Percentiles rank a stretch among this genome's conserved stretches.
These are phyloP conservation scores for Candida boleticola DNA, from an alignment of 805 yeast species.

Conservation along the genomic window DNA sequence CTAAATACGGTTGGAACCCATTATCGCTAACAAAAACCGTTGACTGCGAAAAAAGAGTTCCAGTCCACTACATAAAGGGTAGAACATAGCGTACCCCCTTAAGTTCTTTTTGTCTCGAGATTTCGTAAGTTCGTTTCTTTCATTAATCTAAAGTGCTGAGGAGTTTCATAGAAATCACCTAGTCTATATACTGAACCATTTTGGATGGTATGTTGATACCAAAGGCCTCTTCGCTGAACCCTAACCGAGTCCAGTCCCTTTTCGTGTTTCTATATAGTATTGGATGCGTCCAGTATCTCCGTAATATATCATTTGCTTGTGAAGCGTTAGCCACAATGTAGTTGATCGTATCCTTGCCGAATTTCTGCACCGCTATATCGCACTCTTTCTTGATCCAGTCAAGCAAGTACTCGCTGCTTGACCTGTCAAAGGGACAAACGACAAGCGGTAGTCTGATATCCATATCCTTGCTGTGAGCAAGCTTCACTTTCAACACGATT, in stretches of 20 bases:
- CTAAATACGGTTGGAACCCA: too few relatives aligned
- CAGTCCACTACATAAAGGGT: too few relatives aligned
- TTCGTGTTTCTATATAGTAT: conserved; percentile 26
- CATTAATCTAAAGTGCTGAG: too few relatives aligned
- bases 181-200: conserved; percentile 27
- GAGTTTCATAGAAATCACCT: too few relatives aligned
- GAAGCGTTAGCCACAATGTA: conserved; percentile 18
- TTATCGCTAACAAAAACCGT: too few relatives aligned
- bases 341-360: conserved; percentile 31
- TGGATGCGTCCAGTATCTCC: conserved; percentile 24
- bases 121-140: too few relatives aligned
- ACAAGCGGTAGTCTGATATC: conserved; percentile 51
- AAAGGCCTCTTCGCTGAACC: conserved; percentile 34
- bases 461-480: conserved; percentile 48
- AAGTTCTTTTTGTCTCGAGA: too few relatives aligned
- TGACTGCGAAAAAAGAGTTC: too few relatives aligned
- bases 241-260: conserved; percentile 39
- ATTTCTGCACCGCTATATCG: conserved; percentile 37
- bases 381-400: conserved; percentile 55
- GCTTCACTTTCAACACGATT: conserved; percentile 46
- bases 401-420: conserved; percentile 47
- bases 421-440: conserved; percentile 51
- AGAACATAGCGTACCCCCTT: too few relatives aligned
- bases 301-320: conserved; percentile 19
- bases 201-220: conserved; percentile 18